Evolutionary conservation across 2,329 filamentous ascomycete species (phyloP).

Genomic region (Phaeoacremonium minimum): DNA sequence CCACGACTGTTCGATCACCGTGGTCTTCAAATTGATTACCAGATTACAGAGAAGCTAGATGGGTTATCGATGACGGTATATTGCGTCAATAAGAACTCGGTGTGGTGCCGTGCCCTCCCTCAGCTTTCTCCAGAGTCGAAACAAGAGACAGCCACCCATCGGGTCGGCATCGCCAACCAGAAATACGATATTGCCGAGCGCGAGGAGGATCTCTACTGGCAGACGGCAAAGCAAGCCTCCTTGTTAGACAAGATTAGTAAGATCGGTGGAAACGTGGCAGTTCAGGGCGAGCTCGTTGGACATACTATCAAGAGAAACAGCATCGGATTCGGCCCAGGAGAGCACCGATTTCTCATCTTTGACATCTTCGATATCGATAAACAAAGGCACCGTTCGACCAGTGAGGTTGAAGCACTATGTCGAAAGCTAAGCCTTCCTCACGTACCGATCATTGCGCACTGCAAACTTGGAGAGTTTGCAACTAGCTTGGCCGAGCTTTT

Average conservation of each 20-base stretch:
- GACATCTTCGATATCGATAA: conserved; percentile 18
- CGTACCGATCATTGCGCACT: conserved; percentile 13
- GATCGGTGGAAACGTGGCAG: conserved; percentile 15
- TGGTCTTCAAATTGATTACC: conserved; percentile 12
- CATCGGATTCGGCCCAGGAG: conserved; percentile 16
- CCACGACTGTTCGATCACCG: conserved; percentile 9
- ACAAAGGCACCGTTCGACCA: conserved; percentile 9
- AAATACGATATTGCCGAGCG: conserved; percentile 12
- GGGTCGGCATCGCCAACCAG: conserved; percentile 16
- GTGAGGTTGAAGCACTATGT: conserved; percentile 8
- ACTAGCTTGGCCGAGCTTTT: conserved; percentile 15
- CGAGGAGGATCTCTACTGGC: conserved; percentile 15
- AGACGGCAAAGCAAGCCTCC: conserved; percentile 12
- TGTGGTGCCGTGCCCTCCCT: conserved; percentile 13
- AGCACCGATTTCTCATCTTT: conserved; percentile 19
- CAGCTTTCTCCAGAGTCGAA: conserved; percentile 4
- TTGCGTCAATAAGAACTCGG: conserved; percentile 13
- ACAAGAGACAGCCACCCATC: conserved; percentile 2
- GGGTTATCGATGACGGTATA: conserved; percentile 24
- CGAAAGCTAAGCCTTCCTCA: conserved; percentile 12
- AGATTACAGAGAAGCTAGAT: conserved; percentile 27
- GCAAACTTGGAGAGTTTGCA: conserved; percentile 8
- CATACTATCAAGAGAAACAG: conserved; percentile 18
- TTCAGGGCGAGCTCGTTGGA: conserved; percentile 24
- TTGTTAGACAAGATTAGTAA: conserved; percentile 14